Percentiles rank a stretch among this genome's conserved stretches.
phyloP scores from a whole-genome alignment of 2,329 filamentous ascomycete species.

The Penicillium capsulatum region DNA sequence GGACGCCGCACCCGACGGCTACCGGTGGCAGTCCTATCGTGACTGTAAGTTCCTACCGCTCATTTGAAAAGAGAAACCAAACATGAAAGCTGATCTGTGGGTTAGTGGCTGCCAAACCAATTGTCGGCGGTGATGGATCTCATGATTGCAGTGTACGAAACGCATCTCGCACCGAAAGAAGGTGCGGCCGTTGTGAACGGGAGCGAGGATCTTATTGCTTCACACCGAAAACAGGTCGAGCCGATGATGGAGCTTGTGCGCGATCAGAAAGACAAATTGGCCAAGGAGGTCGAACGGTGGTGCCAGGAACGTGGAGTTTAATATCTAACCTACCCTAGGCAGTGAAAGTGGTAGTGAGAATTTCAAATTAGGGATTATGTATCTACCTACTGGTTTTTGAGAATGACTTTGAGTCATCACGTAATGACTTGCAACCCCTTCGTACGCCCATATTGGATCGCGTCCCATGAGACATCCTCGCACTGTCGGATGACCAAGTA shows the following conservation, averaged over 20 bases:
- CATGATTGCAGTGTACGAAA: slow-evolving; percentile 46
- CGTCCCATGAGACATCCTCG: slow-evolving; percentile 32
- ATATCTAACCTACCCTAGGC: background rate
- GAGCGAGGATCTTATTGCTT: slow-evolving; percentile 20
- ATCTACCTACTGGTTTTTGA: too few species aligned
- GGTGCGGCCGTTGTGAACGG: slow-evolving; percentile 13
- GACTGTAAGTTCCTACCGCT: slow-evolving; percentile 31
- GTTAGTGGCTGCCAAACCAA: slow-evolving; percentile 48
- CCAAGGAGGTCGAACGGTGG: slow-evolving; percentile 44
- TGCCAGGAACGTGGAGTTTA: slow-evolving; percentile 45
- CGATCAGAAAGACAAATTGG: slow-evolving; percentile 33
- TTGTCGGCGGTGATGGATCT: slow-evolving; percentile 48
- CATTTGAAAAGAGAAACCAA: too few species aligned
- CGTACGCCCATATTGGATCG: slow-evolving; percentile 31
- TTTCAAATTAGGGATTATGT: too few species aligned
- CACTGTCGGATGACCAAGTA: slow-evolving; percentile 27
- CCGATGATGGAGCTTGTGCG: slow-evolving; percentile 37
- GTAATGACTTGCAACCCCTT: slow-evolving; percentile 27
- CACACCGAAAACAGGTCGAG: slow-evolving; percentile 36
- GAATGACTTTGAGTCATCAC: too few species aligned
- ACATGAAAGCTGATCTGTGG: too few species aligned
- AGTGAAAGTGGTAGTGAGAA: too few species aligned
- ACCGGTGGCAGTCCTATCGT: slow-evolving; percentile 49
- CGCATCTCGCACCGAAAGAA: slow-evolving; percentile 34
- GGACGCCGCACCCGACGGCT: slow-evolving; percentile 45